A percentile compares a stretch with the other conserved stretches of the same genome.
phyloP scores from a whole-genome alignment of 495 filamentous ascomycete species.

The Arthonia radiata region DNA sequence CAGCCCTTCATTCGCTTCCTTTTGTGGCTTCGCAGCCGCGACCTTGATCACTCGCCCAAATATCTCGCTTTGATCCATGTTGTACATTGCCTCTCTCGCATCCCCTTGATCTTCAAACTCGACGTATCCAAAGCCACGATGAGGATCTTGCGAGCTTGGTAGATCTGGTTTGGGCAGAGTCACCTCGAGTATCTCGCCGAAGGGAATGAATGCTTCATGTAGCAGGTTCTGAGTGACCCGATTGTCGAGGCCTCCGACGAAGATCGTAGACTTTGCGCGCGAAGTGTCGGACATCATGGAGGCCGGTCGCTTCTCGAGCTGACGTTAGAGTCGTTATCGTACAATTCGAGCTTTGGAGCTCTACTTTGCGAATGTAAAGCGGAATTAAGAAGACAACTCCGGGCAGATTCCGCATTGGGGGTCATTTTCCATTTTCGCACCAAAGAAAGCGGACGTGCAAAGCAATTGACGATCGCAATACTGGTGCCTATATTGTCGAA shows the following conservation, averaged over 20 bases:
- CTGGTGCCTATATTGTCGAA: no score
- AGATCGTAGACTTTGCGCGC: slow-evolving; percentile 71
- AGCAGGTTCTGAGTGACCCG: slow-evolving; percentile 48
- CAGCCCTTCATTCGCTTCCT: slow-evolving; percentile 62
- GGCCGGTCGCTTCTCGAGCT: not conserved
- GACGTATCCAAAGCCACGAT: slow-evolving; percentile 89
- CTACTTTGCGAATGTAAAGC: no score
- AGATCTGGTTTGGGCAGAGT: slow-evolving; percentile 67
- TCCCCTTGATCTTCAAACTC: slow-evolving; percentile 75
- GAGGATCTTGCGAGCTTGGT: slow-evolving; percentile 38
- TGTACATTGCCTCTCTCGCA: slow-evolving; percentile 89
- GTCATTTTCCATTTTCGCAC: no score
- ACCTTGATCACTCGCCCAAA: slow-evolving; percentile 84
- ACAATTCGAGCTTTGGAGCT: no score
- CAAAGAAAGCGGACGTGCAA: no score
- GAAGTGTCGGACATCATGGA: slow-evolving; percentile 50
- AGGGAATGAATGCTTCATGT: slow-evolving; percentile 82
- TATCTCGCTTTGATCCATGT: slow-evolving; percentile 96
- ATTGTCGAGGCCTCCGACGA: slow-evolving; percentile 70
- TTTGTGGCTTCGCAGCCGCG: slow-evolving; percentile 73
- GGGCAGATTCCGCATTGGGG: no score
- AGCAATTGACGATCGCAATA: no score
- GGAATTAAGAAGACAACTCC: no score
- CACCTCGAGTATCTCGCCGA: slow-evolving; percentile 80
- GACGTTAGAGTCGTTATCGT: no score